Base-by-base conservation (phyloP, 2,329 filamentous ascomycete species). In the Colletotrichum spaethianum region DNA sequence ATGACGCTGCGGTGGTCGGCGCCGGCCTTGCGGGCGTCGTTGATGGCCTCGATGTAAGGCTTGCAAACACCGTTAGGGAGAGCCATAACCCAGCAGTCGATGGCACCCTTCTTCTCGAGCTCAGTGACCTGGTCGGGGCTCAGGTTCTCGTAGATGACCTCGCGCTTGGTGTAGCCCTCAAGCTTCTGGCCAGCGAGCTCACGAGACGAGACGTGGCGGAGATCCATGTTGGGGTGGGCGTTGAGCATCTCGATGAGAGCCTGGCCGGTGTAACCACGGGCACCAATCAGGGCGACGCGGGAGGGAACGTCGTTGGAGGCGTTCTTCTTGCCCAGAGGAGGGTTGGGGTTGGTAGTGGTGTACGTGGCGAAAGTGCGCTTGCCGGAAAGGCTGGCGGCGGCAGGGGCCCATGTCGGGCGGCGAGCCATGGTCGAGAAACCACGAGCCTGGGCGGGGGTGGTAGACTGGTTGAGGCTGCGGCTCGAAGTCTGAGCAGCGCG, bases 1-100 rank as follows among this genome's bases (percentile, higher is more conserved):
- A 98, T 93, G 50, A 98, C 86, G 76, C 93, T 95, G 74, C 89
- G 89, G 78, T 87, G 85, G 70, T 80, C 77, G n/a, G 69, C 65
- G 12, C 80, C 79, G 20, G 50, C 85, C 79, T 90, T 88, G 70
- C 90, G 90, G 40, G 88, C 90, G 78, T 93, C 89, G 77, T 95
- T 90, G 64, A 98, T 90, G 9, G 96, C 96, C 75, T 98, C 94
- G 12, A 98, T 93, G 76, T 93, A 99, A 0, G 96, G 95, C 84
- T 95, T 93, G 90, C 94, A 98, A 61, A 98, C 94, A 73, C 94
- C 94, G 79, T 98, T 99, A 55, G 96, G 96, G 38, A 98, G 90
- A 44, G 96, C 96, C 94, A 98, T 96, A 55, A 98, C 94, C 95
- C 95, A 98, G 84, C 94, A 96, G 85, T 98, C 96, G 61, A 98